Evolutionary conservation across 108 stramenopile species (phyloP).

Genomic region (Conticribra guillardii): DNA sequence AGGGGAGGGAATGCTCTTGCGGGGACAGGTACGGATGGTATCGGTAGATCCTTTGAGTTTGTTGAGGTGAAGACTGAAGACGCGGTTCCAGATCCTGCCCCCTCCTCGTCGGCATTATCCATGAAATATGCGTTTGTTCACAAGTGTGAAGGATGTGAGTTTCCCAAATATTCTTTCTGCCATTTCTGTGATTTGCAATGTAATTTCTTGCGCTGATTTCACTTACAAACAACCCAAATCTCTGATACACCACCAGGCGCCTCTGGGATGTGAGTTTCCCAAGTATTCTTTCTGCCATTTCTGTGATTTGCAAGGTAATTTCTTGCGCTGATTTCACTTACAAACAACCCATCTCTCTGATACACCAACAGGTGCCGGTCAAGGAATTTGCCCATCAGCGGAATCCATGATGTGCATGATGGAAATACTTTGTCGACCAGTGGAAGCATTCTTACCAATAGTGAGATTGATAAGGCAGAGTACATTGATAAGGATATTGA

Average conservation of each 20-base stretch:
- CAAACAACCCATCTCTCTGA: too few species aligned
- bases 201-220: too few species aligned
- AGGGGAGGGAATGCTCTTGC: constrained; percentile 15
- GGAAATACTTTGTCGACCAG: constrained; percentile 51
- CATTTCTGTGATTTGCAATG: too few species aligned
- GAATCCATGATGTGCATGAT: constrained; percentile 41
- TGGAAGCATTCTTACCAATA: constrained; percentile 38
- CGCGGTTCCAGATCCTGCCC: not conserved
- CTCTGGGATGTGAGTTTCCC: too few species aligned
- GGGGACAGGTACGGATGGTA: not conserved
- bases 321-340: too few species aligned
- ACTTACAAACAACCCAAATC: too few species aligned
- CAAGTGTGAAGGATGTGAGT: constrained; percentile 47
- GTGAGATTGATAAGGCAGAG: constrained; percentile 42
- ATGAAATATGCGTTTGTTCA: constrained; percentile 17
- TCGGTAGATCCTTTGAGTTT: constrained; percentile 24
- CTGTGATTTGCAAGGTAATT: too few species aligned
- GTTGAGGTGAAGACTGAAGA: constrained; percentile 6
- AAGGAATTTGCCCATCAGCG: constrained; percentile 36
- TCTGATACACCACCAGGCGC: too few species aligned
- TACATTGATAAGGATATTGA: constrained; percentile 46
- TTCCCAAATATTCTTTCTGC: too few species aligned
- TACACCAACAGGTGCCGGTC: too few species aligned
- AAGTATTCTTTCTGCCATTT: too few species aligned
- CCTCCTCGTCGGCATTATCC: not conserved